phyloP scores from a whole-genome alignment of 2,329 filamentous ascomycete species.

The Cercospora zeina region DNA sequence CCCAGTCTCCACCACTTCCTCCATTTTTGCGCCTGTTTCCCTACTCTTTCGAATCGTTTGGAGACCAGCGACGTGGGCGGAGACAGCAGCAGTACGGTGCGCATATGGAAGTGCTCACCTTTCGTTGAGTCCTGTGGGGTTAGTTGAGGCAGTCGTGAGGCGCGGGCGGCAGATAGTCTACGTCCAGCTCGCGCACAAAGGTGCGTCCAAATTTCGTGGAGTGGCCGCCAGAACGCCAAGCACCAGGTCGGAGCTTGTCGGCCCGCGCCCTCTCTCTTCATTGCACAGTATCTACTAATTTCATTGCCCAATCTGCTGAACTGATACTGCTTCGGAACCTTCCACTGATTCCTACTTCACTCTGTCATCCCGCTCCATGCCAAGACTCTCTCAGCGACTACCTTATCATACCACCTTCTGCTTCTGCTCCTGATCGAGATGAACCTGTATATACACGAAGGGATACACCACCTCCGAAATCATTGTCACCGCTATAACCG shows the following conservation, averaged over 20 bases:
- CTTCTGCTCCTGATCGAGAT: constrained; percentile 11
- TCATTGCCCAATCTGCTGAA: no score
- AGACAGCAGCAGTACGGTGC: not conserved
- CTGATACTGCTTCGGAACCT: no score
- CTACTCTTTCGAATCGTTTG: not conserved
- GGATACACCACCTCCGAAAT: constrained; percentile 45
- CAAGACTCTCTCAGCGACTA: not conserved
- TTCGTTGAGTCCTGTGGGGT: constrained; percentile 4
- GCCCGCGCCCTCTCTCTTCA: not conserved
- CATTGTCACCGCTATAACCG: constrained; percentile 42
- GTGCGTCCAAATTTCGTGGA: constrained; percentile 9
- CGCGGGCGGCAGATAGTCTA: not conserved
- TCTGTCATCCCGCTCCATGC: not conserved
- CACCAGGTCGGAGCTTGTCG: not conserved
- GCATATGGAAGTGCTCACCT: not conserved
- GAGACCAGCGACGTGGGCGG: not conserved
- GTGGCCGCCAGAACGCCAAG: not conserved
- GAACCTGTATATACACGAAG: constrained; percentile 43
- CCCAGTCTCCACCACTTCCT: constrained; percentile 1
- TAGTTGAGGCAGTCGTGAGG: constrained; percentile 9
- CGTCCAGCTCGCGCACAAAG: constrained; percentile 2
- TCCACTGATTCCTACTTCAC: not conserved
- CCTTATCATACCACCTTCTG: constrained; percentile 5
- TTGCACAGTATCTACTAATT: no score
- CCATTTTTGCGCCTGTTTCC: constrained; percentile 1